Conservation (phyloP, 2,329 filamentous ascomycete species). For the Pseudophaeomoniella oleicola region DNA sequence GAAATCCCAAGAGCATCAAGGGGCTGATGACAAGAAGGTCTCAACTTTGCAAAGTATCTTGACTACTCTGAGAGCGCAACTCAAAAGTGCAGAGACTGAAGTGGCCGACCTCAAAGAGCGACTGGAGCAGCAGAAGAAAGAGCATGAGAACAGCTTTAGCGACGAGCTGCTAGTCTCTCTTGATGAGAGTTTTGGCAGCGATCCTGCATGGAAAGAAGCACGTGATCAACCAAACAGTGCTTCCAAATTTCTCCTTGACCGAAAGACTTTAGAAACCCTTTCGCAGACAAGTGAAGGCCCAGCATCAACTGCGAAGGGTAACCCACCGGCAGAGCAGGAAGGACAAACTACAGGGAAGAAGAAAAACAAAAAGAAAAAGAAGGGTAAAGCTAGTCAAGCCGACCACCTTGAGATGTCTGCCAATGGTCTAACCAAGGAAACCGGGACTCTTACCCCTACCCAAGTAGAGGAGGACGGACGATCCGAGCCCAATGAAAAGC, state of each 20-base stretch:
- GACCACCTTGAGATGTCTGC: conserved; percentile 25
- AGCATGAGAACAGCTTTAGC: conserved; percentile 12
- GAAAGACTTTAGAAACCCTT: background rate
- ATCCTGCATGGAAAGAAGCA: background rate
- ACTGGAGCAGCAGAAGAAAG: conserved; percentile 22
- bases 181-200: background rate
- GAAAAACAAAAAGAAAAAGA: conserved; percentile 82
- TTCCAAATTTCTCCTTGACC: too few relatives aligned
- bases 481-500: conserved; percentile 12
- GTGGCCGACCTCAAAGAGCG: conserved; percentile 30
- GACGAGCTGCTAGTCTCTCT: background rate
- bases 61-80: conserved; percentile 36
- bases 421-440: conserved; percentile 19
- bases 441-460: conserved; percentile 11
- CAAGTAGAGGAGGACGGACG: conserved; percentile 2
- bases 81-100: conserved; percentile 37
- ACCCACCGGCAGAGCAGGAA: background rate
- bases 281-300: background rate
- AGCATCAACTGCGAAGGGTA: too few relatives aligned
- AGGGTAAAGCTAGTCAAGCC: conserved; percentile 31
- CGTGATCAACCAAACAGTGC: background rate
- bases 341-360: conserved; percentile 37
- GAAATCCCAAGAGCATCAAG: conserved; percentile 9
- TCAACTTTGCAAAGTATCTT: conserved; percentile 41
- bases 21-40: conserved; percentile 32